Evolutionary conservation across 176 grass and related monocot genomes (phyloP).

Genomic region (Areca catechu): DNA sequence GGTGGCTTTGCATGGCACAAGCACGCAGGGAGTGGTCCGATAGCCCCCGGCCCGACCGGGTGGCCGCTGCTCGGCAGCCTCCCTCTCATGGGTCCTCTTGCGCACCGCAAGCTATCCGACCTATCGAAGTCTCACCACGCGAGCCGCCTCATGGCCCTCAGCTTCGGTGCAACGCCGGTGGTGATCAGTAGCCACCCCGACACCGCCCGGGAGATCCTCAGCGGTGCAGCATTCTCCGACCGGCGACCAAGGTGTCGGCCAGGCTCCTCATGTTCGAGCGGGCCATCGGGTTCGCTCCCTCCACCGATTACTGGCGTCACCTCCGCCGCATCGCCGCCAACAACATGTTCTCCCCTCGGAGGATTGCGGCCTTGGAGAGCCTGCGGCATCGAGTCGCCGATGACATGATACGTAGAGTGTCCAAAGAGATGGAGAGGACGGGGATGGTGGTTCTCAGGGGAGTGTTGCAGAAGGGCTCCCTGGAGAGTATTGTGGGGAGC

Average conservation of each 20-base stretch:
- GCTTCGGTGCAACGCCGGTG: constrained; percentile 24
- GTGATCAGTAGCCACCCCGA: constrained; percentile 33
- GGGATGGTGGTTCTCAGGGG: constrained; percentile 24
- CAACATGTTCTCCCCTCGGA: constrained; percentile 31
- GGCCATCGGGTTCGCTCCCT: constrained; percentile 32
- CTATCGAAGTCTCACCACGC: constrained; percentile 13
- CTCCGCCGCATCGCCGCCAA: constrained; percentile 21
- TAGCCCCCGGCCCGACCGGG: constrained; percentile 19
- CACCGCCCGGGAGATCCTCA: constrained; percentile 31
- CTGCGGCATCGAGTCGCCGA: constrained; percentile 6
- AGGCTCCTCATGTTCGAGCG: constrained; percentile 35
- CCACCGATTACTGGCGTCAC: constrained; percentile 30
- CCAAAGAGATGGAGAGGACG: background rate
- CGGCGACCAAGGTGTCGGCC: constrained; percentile 11
- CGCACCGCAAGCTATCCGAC: constrained; percentile 25
- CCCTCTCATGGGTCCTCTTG: constrained; percentile 3
- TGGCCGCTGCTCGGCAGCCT: constrained; percentile 33
- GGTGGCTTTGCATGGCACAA: constrained; percentile 14
- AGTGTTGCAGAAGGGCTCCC: constrained; percentile 19
- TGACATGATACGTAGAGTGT: background rate
- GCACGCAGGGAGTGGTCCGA: too few relatives aligned
- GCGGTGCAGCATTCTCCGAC: constrained; percentile 13
- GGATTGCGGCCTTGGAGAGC: constrained; percentile 3
- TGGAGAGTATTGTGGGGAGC: constrained; percentile 29
- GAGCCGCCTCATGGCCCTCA: constrained; percentile 27